A percentile compares a stretch with the other conserved stretches of the same genome.
Conservation (phyloP, 805 yeast species). For the Monosporozyma siamensis region DNA sequence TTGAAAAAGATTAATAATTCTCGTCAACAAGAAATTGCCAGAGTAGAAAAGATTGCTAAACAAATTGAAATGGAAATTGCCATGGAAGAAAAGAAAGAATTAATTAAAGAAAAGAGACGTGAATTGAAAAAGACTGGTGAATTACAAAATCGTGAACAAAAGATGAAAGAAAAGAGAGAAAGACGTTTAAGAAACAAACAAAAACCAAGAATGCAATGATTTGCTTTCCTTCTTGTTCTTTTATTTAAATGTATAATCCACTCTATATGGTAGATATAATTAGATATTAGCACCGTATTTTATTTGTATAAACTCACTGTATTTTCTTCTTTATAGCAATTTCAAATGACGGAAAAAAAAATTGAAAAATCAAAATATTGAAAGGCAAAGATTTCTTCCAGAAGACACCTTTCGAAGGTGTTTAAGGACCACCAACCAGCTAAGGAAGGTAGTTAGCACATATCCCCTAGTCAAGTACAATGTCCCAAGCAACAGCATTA, state of each 20-base stretch:
- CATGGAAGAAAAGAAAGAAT: conserved; percentile 62
- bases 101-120: conserved; percentile 56
- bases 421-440: no score
- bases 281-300: no score
- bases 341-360: no score
- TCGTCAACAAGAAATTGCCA: conserved; percentile 64
- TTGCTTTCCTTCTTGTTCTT: not conserved
- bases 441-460: no score
- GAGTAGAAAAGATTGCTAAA: conserved; percentile 61
- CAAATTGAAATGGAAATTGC: conserved; percentile 56
- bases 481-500: no score
- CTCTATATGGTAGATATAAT: no score
- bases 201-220: conserved; percentile 32
- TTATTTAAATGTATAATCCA: not conserved
- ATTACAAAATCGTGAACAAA: conserved; percentile 68
- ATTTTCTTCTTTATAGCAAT: no score
- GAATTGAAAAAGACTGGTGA: conserved; percentile 53
- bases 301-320: no score
- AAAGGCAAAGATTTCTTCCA: no score
- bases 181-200: conserved; percentile 63
- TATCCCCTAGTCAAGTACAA: no score
- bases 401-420: no score
- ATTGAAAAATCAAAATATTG: no score
- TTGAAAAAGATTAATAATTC: conserved; percentile 65
- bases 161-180: conserved; percentile 72